Percentiles rank a stretch among this genome's conserved stretches.
Evolutionary conservation across 2,329 filamentous ascomycete genomes (phyloP).

Genomic region (Aspergillus cejpii): DNA sequence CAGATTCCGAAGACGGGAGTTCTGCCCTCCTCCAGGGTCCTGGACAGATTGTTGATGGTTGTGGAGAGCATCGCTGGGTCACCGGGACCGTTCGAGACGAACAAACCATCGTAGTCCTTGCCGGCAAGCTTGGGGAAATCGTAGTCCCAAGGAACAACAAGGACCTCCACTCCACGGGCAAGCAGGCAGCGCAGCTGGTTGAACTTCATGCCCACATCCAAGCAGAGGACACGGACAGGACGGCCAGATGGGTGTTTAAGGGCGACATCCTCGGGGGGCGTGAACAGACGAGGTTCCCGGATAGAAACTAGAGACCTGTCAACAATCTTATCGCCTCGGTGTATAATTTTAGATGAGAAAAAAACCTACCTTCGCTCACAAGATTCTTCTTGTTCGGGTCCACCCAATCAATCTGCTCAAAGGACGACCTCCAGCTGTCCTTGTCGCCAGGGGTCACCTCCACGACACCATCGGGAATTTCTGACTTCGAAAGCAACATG

Average conservation of each 20-base stretch:
- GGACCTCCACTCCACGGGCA: slow-evolving; percentile 81
- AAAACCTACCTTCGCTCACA: slow-evolving; percentile 82
- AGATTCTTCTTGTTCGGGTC: slow-evolving; percentile 91
- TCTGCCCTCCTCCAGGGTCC: slow-evolving; percentile 68
- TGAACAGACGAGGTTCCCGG: slow-evolving; percentile 77
- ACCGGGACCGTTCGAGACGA: slow-evolving; percentile 95
- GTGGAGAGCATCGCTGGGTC: slow-evolving; percentile 76
- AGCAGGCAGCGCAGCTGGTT: slow-evolving; percentile 95
- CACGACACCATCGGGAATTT: slow-evolving; percentile 33
- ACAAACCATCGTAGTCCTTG: slow-evolving; percentile 89
- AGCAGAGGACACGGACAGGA: slow-evolving; percentile 76
- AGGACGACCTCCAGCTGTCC: slow-evolving; percentile 51
- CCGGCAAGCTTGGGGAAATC: slow-evolving; percentile 71
- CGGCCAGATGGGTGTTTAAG: slow-evolving; percentile 85
- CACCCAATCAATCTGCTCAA: slow-evolving; percentile 78
- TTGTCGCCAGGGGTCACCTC: slow-evolving; percentile 38
- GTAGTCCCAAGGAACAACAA: slow-evolving; percentile 94
- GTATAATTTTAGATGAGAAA: background rate
- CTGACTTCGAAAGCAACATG: slow-evolving; percentile 65
- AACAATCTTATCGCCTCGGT: background rate
- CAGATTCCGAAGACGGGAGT: slow-evolving; percentile 95
- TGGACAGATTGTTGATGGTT: slow-evolving; percentile 72
- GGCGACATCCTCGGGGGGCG: slow-evolving; percentile 61
- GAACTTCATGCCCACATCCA: slow-evolving; percentile 97
- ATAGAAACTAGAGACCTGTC: slow-evolving; percentile 65